Evolutionary conservation across 1,284 basidiomycete species (phyloP).

Genomic region (Trichosporon inkin): DNA sequence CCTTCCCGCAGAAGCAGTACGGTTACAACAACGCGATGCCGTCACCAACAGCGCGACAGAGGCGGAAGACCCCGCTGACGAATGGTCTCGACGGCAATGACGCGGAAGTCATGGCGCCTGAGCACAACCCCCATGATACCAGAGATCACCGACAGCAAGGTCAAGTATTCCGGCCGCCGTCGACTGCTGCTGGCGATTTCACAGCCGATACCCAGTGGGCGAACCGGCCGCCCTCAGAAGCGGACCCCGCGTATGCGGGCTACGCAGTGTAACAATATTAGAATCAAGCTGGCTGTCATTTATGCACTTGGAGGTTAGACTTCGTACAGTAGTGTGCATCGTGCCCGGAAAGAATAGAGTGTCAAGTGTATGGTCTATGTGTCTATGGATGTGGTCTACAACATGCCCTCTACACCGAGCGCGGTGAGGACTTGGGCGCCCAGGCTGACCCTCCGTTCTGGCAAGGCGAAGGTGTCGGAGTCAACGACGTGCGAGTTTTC

Average conservation of each 20-base stretch:
- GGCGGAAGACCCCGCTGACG: background rate
- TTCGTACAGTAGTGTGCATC: no score
- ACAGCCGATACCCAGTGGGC: conserved; percentile 4
- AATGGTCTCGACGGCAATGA: background rate
- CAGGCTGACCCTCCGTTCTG: conserved; percentile 64
- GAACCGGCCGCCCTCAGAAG: background rate
- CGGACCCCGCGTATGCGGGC: background rate
- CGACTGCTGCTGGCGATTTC: background rate
- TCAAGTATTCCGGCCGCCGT: background rate
- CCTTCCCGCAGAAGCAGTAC: background rate
- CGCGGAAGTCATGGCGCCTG: no score
- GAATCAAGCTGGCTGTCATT: background rate
- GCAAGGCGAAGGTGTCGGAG: conserved; percentile 50
- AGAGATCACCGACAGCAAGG: background rate
- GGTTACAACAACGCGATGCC: background rate
- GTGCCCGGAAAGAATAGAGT: no score
- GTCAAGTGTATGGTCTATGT: no score
- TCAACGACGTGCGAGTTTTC: conserved; percentile 52
- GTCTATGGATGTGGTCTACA: conserved; percentile 23
- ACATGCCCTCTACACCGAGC: conserved; percentile 49
- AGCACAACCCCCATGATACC: background rate
- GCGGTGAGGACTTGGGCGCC: conserved; percentile 64
- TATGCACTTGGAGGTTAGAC: background rate
- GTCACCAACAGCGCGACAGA: background rate
- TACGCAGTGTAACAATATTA: conserved; percentile 5